Percentiles rank a stretch among this genome's conserved stretches.
Evolutionary conservation across 352 stramenopile species (phyloP).

Genomic region (Nannochloropsis limnetica): DNA sequence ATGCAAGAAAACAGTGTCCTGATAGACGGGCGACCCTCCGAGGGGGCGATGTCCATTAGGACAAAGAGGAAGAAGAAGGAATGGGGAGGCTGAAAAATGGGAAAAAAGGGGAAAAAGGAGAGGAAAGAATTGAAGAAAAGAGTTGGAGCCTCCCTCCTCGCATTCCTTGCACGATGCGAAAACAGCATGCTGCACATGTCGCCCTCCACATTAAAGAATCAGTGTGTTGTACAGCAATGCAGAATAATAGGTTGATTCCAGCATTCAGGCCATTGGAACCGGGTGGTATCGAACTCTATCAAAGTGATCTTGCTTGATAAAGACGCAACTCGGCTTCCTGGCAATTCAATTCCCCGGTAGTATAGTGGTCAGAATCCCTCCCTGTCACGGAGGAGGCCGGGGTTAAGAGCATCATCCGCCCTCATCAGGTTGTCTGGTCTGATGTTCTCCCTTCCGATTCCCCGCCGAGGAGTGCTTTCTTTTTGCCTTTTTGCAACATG

Average conservation of each 20-base stretch:
- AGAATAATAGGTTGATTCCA: neutral
- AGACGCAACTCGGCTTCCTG: neutral
- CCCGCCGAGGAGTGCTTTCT: neutral
- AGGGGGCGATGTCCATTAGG: too few species aligned
- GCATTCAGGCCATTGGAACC: neutral
- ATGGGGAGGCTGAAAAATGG: too few species aligned
- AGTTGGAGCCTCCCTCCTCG: neutral
- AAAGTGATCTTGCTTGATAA: neutral
- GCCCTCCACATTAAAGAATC: neutral
- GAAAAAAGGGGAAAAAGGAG: neutral
- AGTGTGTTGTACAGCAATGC: neutral
- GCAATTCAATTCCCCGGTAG: neutral
- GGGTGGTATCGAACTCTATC: neutral
- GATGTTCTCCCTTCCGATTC: neutral
- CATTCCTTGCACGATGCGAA: too few species aligned
- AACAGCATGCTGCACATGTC: too few species aligned
- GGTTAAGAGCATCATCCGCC: neutral
- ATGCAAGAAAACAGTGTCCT: too few species aligned
- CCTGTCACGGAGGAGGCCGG: constrained; percentile 33
- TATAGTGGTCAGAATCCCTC: constrained; percentile 35
- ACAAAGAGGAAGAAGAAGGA: too few species aligned
- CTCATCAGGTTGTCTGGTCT: neutral
- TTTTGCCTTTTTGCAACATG: neutral
- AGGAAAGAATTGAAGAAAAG: neutral
- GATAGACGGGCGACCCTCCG: too few species aligned